Evolutionary conservation across 73 alveolate species (phyloP).

Genomic region (Paramecium sonneborni): DNA sequence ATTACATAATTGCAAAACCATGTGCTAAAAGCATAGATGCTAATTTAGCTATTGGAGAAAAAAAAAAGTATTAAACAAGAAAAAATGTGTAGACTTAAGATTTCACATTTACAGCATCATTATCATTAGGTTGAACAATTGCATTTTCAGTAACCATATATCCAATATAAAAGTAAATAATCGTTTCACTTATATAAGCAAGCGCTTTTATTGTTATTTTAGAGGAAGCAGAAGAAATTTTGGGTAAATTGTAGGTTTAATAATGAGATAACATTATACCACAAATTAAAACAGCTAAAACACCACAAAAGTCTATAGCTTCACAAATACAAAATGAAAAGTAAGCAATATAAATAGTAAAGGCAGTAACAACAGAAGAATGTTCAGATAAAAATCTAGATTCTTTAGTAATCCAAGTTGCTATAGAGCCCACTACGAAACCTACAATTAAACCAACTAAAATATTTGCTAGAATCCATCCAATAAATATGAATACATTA

Average conservation of each 20-base stretch:
- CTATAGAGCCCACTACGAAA: slow-evolving; percentile 35
- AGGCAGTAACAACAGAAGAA: slow-evolving; percentile 86
- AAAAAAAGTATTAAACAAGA: neutral
- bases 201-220: slow-evolving; percentile 48
- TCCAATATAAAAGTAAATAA: slow-evolving; percentile 46
- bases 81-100: neutral
- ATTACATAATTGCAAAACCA: slow-evolving; percentile 36
- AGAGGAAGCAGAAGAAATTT: slow-evolving; percentile 66
- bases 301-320: slow-evolving; percentile 88
- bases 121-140: neutral
- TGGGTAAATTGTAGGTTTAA: slow-evolving; percentile 82
- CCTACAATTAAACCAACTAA: slow-evolving; percentile 22
- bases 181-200: slow-evolving; percentile 24
- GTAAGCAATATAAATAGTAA: slow-evolving; percentile 86
- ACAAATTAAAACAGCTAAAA: slow-evolving; percentile 89
- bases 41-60: slow-evolving; percentile 4
- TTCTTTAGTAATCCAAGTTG: slow-evolving; percentile 71
- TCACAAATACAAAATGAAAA: slow-evolving; percentile 88
- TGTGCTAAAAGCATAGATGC: neutral
- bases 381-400: slow-evolving; percentile 70
- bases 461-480: neutral
- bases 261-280: slow-evolving; percentile 95
- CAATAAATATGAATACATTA: slow-evolving; percentile 6
- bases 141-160: neutral
- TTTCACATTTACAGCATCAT: neutral